phyloP scores from a whole-genome alignment of 768 basidiomycete species.

The Sistotremastrum suecicum region DNA sequence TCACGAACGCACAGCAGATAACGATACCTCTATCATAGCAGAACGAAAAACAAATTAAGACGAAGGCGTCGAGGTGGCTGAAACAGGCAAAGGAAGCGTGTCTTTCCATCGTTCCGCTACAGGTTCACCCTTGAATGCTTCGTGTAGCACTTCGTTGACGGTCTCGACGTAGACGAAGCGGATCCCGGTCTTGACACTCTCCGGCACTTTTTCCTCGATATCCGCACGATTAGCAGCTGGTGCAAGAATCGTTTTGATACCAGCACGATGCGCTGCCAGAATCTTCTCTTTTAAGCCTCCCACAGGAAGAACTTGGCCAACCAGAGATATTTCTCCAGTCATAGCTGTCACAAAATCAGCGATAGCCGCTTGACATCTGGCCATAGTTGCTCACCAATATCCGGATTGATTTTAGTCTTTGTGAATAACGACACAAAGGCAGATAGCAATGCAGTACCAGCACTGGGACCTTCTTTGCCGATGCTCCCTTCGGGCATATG shows the following conservation, averaged over 20 bases:
- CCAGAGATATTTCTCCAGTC: slow-evolving; percentile 96
- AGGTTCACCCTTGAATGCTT: slow-evolving; percentile 61
- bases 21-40: too few species aligned
- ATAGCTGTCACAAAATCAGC: slow-evolving; percentile 42
- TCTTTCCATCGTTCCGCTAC: slow-evolving; percentile 56
- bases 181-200: slow-evolving; percentile 90
- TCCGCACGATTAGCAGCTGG: slow-evolving; percentile 84
- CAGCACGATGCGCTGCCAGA: slow-evolving; percentile 90
- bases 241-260: slow-evolving; percentile 83
- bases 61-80: not conserved
- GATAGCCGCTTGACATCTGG: not conserved
- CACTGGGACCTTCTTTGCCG: slow-evolving; percentile 92
- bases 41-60: too few species aligned
- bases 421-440: slow-evolving; percentile 90
- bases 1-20: too few species aligned
- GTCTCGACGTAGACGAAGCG: slow-evolving; percentile 92
- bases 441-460: slow-evolving; percentile 84
- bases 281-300: slow-evolving; percentile 96
- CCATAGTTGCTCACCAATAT: slow-evolving; percentile 53
- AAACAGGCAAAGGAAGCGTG: slow-evolving; percentile 23
- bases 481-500: slow-evolving; percentile 95
- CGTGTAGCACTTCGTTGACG: slow-evolving; percentile 76
- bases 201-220: slow-evolving; percentile 95
- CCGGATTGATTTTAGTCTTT: slow-evolving; percentile 66
- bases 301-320: slow-evolving; percentile 91